These are phyloP conservation scores for Naganishia vaughanmartiniae DNA, from an alignment of 768 basidiomycete species.

Conservation along the genomic window DNA sequence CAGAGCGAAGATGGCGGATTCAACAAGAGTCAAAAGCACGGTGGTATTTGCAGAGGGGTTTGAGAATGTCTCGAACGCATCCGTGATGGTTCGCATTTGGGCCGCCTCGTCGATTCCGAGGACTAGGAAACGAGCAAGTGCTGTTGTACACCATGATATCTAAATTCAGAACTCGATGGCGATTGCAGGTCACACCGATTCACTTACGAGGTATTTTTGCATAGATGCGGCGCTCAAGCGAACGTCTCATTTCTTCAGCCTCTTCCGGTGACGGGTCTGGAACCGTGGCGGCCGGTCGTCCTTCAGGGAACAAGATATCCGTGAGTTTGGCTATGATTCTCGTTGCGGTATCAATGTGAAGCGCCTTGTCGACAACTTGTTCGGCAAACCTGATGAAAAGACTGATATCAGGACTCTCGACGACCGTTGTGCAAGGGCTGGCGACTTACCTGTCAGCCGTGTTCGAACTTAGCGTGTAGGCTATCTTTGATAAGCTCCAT, in stretches of 20 bases:
- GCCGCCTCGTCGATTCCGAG: background rate
- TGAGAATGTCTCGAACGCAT: background rate
- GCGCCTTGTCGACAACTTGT: background rate
- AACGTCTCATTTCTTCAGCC: conserved; percentile 60
- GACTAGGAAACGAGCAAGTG: background rate
- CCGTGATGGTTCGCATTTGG: background rate
- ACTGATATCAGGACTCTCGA: background rate
- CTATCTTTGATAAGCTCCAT: background rate
- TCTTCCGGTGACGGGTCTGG: conserved; percentile 75
- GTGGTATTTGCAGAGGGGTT: background rate
- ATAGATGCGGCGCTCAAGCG: conserved; percentile 8
- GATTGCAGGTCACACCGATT: background rate
- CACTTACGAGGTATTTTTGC: conserved; percentile 5
- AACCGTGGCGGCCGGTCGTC: conserved; percentile 73
- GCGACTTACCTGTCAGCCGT: conserved; percentile 13
- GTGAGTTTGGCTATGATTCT: conserved; percentile 60
- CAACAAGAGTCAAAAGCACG: background rate
- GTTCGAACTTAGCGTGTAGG: background rate
- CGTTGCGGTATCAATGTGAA: background rate
- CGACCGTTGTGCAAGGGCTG: too few relatives aligned
- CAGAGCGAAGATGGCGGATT: background rate
- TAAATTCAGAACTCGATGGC: background rate
- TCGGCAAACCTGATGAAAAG: background rate
- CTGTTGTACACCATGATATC: background rate
- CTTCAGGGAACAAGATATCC: conserved; percentile 73